These are phyloP conservation scores for Ophiocordyceps camponoti-floridani DNA, from an alignment of 2,329 filamentous ascomycete genomes.

Conservation along the genomic window DNA sequence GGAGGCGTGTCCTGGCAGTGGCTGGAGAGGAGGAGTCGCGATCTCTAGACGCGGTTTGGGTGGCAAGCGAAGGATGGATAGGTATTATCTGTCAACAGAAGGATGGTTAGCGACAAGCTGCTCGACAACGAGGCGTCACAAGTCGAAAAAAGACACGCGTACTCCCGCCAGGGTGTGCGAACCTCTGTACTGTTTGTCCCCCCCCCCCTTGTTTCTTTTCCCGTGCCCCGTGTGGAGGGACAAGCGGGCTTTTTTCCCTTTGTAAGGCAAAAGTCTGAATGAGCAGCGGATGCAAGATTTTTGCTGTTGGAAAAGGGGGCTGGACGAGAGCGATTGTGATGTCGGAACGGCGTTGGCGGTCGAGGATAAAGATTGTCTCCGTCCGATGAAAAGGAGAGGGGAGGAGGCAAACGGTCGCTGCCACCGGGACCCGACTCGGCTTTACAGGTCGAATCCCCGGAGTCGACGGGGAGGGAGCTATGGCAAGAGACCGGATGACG, in stretches of 20 bases:
- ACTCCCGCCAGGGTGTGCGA: not conserved
- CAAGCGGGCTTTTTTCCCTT: not conserved
- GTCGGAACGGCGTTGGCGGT: conserved; percentile 41
- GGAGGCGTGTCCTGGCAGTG: not conserved
- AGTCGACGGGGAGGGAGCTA: conserved; percentile 9
- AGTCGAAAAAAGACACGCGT: not conserved
- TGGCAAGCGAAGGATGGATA: not conserved
- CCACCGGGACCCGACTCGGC: conserved; percentile 11
- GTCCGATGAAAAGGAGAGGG: conserved; percentile 8
- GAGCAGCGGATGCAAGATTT: not conserved
- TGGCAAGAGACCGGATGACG: conserved; percentile 12
- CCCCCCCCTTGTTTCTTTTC: not conserved
- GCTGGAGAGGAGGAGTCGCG: not conserved
- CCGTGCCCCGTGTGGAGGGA: not conserved
- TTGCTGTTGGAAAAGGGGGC: conserved; percentile 5
- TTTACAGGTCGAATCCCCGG: conserved; percentile 5
- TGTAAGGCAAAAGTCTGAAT: not conserved
- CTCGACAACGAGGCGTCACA: not conserved
- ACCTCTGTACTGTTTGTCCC: not conserved
- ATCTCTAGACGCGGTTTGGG: not conserved
- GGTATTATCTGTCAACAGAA: not conserved
- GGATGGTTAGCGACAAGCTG: not conserved
- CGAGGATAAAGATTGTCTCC: conserved; percentile 23
- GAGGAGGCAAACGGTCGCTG: conserved; percentile 28
- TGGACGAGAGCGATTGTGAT: conserved; percentile 17